Evolutionary conservation across 164 flowering plant genomes (phyloP), one percentile per base, ranked within the genome.

Genomic region (Brasenia schreberi): DNA sequence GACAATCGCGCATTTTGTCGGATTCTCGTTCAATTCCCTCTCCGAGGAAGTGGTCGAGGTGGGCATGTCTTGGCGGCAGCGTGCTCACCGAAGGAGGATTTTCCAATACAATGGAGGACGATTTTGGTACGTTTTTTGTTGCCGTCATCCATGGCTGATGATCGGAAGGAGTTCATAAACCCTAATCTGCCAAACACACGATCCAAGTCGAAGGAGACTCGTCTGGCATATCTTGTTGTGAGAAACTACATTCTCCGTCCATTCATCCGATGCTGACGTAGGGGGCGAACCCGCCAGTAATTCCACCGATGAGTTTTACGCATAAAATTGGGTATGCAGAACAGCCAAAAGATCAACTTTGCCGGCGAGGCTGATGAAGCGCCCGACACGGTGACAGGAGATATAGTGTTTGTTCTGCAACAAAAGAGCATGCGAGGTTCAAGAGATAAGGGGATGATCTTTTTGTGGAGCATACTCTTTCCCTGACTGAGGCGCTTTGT

Each of bases 21-120:
- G 97, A 0, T 94, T 94, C 63, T 92, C 99, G 0, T 84, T 85
- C 1, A 93, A 91, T 68, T 86, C 89, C n/a, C 79, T 94, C 1
- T 83, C 95, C 1, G 96, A 91, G 70, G 99, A 94, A 67, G 99
- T 91, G 77, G 89, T 94, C 69, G 95, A 87, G 99, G 97, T 0
- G 96, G 97, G 3, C 80, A 97, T 5, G 98, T 94, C 9, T 94
- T 11, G 99, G 99, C 5, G 96, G 96, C 0, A 91, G 96, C 66
- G 96, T 94, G 17, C 81, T 94, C 42, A 94, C 99, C 1, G 96
- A 97, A 72, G 10, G 56, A 14, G 56, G 16, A 14, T 9, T 49
- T 49, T 49, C 4, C 0, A 16, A 14, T 49, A 9, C 16, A 16
- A 14, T 14, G 12, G 56, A 49, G 56, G 56, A 49, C 4, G 14